A percentile compares a stretch with the other conserved stretches of the same genome.
phyloP scores from a whole-genome alignment of 176 grass and related monocot species.

The Rhynchospora pubera region DNA sequence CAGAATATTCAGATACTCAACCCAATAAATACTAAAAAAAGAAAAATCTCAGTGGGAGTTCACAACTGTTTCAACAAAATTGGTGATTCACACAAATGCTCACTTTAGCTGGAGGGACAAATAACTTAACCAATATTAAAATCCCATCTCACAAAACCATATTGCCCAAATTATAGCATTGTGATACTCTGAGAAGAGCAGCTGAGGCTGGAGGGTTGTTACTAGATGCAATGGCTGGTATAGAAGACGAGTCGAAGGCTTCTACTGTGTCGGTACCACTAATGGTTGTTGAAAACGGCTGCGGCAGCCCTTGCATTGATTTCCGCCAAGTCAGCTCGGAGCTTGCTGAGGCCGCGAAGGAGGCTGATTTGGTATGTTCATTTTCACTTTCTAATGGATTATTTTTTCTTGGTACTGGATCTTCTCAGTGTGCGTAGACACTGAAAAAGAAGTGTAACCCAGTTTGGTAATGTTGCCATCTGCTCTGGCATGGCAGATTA shows the following conservation, averaged over 20 bases:
- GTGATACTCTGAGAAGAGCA: slow-evolving; percentile 76
- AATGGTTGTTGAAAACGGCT: slow-evolving; percentile 89
- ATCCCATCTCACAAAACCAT: not conserved
- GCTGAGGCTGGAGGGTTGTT: slow-evolving; percentile 88
- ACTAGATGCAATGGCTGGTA: slow-evolving; percentile 87
- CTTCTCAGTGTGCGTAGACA: not conserved
- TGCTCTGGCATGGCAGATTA: slow-evolving; percentile 41
- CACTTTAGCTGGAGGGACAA: not conserved
- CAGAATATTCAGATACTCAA: not conserved
- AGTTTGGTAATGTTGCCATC: slow-evolving; percentile 12
- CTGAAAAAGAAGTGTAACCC: slow-evolving; percentile 7
- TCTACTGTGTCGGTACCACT: slow-evolving; percentile 54
- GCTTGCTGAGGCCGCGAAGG: slow-evolving; percentile 76
- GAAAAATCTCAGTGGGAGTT: not conserved
- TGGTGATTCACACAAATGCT: not conserved
- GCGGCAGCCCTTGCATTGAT: slow-evolving; percentile 83
- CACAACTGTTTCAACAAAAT: slow-evolving; percentile 3
- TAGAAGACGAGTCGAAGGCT: slow-evolving; percentile 65
- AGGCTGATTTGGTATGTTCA: slow-evolving; percentile 72
- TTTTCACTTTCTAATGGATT: not conserved
- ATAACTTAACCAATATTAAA: not conserved
- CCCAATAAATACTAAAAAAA: not conserved
- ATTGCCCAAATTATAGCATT: slow-evolving; percentile 49
- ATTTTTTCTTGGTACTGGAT: slow-evolving; percentile 1
- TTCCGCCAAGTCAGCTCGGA: slow-evolving; percentile 95